Conservation (phyloP, 176 grass and related monocot genomes). For the Chrysopogon serrulatus region DNA sequence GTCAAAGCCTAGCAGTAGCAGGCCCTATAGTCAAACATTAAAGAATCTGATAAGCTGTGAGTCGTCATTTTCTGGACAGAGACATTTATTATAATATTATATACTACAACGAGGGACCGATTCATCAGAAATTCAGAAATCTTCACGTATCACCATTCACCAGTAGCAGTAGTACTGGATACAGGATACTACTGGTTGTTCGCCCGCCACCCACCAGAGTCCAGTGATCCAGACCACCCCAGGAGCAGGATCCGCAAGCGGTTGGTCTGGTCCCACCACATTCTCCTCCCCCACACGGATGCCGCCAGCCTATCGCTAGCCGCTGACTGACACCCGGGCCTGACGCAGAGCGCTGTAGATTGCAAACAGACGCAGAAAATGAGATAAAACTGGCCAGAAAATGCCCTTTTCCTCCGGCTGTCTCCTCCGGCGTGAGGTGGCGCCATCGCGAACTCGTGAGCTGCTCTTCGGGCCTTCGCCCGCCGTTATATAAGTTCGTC, state of each 20-base stretch:
- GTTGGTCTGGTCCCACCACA: slow-evolving; percentile 23
- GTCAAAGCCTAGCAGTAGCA: neutral
- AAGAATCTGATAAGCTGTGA: too few relatives aligned
- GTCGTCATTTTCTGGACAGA: neutral
- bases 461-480: neutral
- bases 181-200: too few relatives aligned
- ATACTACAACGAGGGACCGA: neutral
- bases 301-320: neutral
- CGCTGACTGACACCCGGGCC: slow-evolving; percentile 9
- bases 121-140: neutral
- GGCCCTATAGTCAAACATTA: neutral
- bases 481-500: slow-evolving; percentile 3
- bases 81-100: neutral
- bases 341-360: too few relatives aligned
- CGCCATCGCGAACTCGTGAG: neutral
- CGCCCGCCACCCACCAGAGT: slow-evolving; percentile 5
- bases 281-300: neutral
- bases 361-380: neutral
- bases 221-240: too few relatives aligned
- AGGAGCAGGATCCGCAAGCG: neutral
- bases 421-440: neutral
- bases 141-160: neutral
- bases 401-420: neutral
- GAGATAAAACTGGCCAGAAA: neutral
- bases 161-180: neutral